Evolutionary conservation across 2,329 filamentous ascomycete genomes (phyloP), one percentile per base, ranked within the genome.

Genomic region (Lachnellula occidentalis): DNA sequence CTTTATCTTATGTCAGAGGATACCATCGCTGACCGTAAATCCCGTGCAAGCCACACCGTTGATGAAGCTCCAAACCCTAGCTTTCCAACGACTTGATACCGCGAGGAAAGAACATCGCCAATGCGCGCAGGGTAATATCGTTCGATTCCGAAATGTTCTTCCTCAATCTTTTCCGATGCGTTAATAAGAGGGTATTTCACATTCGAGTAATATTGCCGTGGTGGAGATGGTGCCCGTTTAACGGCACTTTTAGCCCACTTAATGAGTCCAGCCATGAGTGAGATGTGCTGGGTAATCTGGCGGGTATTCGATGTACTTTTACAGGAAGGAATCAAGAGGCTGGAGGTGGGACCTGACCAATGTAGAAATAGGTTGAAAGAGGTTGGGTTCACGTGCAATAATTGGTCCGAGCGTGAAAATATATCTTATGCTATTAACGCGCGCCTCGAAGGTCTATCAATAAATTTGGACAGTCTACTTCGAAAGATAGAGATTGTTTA

Each of bases 41-140:
- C 55, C 21, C 51, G 41, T 36, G 50, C 50, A 39, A 48, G 45
- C 55, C 55, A 59, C 12, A 55, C 51, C 5, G 55, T 59, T 21
- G 57, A 59, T 27, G 55, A 53, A 51, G 41, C 53, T 48, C 57
- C 57, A 56, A 59, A 59, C 37, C 57, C 57, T 5, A 59, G 51
- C 49, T 59, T 59, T 45, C 55, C 57, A 39, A 59, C 55, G 27
- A 59, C 34, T 54, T 42, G 55, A 50, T 59, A 59, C 17, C 55
- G 51, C 5, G 27, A 52, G 45, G 50, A 55, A 46, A 59, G 49
- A 42, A 59, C 36, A 34, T 59, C 55, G 24, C 57, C 57, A 43
- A 59, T 57, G 4, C 36, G 55, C 19, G 47, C 43, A 19, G 57
- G 57, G 41, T 59, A 59, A 34, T 59, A 59, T 51, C 53, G 49